phyloP scores from a whole-genome alignment of 768 basidiomycete genomes.

The Rhodotorula kratochvilovae region DNA sequence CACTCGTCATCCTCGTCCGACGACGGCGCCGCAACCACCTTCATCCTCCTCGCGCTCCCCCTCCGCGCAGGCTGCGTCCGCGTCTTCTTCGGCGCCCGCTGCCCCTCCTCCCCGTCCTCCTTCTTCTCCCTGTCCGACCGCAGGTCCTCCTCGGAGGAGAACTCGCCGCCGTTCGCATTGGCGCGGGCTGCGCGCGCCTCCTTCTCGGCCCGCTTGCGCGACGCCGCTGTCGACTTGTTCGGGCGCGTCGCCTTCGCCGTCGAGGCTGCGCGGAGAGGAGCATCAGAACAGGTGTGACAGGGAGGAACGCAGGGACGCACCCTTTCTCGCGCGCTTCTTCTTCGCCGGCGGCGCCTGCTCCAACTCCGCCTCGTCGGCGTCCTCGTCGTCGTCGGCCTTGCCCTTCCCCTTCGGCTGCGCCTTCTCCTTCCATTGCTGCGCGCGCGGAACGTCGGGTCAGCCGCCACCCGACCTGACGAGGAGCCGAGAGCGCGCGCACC shows the following conservation, averaged over 20 bases:
- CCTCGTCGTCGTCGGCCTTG: constrained; percentile 7
- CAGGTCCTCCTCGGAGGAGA: constrained; percentile 25
- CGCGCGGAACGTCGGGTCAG: background rate
- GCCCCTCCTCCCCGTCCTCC: background rate
- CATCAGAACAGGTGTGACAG: background rate
- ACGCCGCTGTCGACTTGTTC: constrained; percentile 15
- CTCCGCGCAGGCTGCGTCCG: background rate
- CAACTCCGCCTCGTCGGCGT: background rate
- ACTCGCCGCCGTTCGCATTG: constrained; percentile 16
- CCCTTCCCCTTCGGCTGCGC: constrained; percentile 4
- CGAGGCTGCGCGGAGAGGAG: background rate
- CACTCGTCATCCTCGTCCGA: constrained; percentile 1
- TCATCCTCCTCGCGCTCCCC: too few relatives aligned
- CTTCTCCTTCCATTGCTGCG: constrained; percentile 29
- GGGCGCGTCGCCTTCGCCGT: background rate
- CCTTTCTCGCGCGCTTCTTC: constrained; percentile 10
- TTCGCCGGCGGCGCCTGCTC: background rate
- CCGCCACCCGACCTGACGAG: too few relatives aligned
- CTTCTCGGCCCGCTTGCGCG: constrained; percentile 9
- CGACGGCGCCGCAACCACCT: background rate
- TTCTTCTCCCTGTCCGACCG: background rate
- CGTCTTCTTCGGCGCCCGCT: background rate
- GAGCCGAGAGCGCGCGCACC: background rate
- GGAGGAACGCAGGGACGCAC: background rate
- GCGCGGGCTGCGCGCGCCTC: constrained; percentile 15